Base-by-base conservation (phyloP, 2,329 filamentous ascomycete species). In the Colletotrichum sp. region DNA sequence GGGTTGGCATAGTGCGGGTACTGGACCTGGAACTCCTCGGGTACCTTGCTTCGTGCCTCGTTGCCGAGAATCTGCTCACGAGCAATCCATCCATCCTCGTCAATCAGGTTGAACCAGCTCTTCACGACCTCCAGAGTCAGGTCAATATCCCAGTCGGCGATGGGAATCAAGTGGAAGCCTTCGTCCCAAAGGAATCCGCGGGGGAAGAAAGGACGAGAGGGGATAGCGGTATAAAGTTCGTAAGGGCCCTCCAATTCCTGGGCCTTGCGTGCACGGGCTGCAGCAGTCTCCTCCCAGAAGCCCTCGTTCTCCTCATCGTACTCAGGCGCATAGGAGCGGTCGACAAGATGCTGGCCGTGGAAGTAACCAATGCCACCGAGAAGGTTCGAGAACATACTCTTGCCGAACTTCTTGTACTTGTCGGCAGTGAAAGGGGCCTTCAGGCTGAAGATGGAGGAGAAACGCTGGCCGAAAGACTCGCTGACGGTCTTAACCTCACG, bases 1-100 rank as follows among this genome's bases (percentile, higher is more conserved):
- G 97, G 97, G 84, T 99, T 99, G 67, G 97, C 97, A 81, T 98
- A 98, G 84, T 98, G 96, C 28, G 97, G 96, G 82, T 98, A 98
- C 82, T 98, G 97, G 16, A 96, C 91, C 80, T 98, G 96, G 83
- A 99, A 99, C 84, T 98, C 96, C 6, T 89, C 84, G 0, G 97
- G 97, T 3, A 99, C 97, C 85, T 98, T 98, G 89, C 94, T 98
- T 77, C 96, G 93, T 62, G 97, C 97, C 86, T 99, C 97, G 4
- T 91, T 85, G 3, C 97, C 97, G 3, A 99, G 91, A 75, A 99
- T 98, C 85, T 98, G 96, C 87, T 99, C 97, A 67, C 97, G 94
- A 5, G 93, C 95, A 82, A 99, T 98, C 97, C 97, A 99, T 70
- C 97, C 97, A 83, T 98, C 96, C 18, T 97, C 94, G 79, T 99